Evolutionary conservation across 2,329 filamentous ascomycete species (phyloP).

Genomic region (Dendryphion nanum): DNA sequence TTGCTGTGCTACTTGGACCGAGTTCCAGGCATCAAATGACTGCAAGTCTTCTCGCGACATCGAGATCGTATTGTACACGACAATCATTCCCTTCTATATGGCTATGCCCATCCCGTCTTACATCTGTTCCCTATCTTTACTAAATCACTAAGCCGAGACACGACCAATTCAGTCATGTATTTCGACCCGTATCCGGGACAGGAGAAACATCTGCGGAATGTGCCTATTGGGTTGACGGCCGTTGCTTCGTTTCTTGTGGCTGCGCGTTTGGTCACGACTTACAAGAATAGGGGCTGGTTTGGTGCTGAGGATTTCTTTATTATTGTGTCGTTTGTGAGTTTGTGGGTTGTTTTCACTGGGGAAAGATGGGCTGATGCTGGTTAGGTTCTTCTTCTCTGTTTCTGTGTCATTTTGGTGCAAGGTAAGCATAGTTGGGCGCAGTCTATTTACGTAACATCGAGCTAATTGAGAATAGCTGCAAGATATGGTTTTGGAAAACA

Average conservation of each 20-base stretch:
- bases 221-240: conserved; percentile 15
- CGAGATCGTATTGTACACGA: too few species aligned
- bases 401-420: conserved; percentile 5
- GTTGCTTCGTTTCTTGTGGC: conserved; percentile 17
- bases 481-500: conserved; percentile 21
- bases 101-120: background rate
- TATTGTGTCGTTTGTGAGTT: conserved; percentile 18
- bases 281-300: conserved; percentile 22
- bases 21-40: too few species aligned
- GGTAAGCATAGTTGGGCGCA: conserved; percentile 1
- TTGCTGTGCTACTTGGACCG: too few species aligned
- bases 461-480: conserved; percentile 4
- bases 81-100: too few species aligned
- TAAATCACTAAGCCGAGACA: background rate
- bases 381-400: conserved; percentile 3
- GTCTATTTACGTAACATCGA: too few species aligned
- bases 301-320: conserved; percentile 25
- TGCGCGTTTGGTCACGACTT: conserved; percentile 15
- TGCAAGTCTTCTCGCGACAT: too few species aligned
- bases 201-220: conserved; percentile 20
- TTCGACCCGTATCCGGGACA: conserved; percentile 21
- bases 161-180: conserved; percentile 8
- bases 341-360: background rate
- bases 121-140: background rate
- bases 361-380: background rate